phyloP scores from a whole-genome alignment of 768 basidiomycete genomes.

The Lyophyllum atratum region DNA sequence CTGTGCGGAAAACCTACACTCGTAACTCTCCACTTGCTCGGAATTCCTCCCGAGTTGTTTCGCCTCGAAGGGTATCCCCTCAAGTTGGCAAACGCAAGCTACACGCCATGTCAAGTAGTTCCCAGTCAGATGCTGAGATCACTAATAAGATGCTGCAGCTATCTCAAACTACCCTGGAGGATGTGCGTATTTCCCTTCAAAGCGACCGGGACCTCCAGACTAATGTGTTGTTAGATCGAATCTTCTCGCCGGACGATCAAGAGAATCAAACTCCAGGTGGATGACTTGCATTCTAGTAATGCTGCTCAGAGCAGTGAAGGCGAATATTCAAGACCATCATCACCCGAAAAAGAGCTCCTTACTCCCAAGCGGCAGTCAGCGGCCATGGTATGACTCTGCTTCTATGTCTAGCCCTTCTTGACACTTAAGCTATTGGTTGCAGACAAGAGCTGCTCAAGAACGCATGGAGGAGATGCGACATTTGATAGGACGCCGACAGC shows the following conservation, averaged over 20 bases:
- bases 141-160: conserved; percentile 48
- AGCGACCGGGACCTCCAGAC: background rate
- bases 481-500: conserved; percentile 61
- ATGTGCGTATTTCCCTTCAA: conserved; percentile 47
- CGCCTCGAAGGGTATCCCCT: conserved; percentile 58
- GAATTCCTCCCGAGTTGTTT: conserved; percentile 40
- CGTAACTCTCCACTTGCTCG: conserved; percentile 59
- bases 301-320: conserved; percentile 27
- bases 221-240: conserved; percentile 53
- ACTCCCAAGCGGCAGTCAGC: conserved; percentile 45
- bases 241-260: conserved; percentile 72
- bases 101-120: conserved; percentile 24
- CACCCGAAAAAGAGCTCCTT: conserved; percentile 58
- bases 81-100: conserved; percentile 45
- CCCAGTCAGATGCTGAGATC: conserved; percentile 32
- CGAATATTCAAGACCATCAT: conserved; percentile 45
- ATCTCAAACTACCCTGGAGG: conserved; percentile 60
- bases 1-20: conserved; percentile 40
- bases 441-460: conserved; percentile 77
- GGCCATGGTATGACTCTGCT: conserved; percentile 39
- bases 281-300: conserved; percentile 36
- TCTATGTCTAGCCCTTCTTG: background rate
- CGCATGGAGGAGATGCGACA: conserved; percentile 84
- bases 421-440: background rate
- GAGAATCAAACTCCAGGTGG: conserved; percentile 72